These are phyloP conservation scores for Penicillium paradoxum DNA, from an alignment of 495 filamentous ascomycete genomes.

Conservation along the genomic window DNA sequence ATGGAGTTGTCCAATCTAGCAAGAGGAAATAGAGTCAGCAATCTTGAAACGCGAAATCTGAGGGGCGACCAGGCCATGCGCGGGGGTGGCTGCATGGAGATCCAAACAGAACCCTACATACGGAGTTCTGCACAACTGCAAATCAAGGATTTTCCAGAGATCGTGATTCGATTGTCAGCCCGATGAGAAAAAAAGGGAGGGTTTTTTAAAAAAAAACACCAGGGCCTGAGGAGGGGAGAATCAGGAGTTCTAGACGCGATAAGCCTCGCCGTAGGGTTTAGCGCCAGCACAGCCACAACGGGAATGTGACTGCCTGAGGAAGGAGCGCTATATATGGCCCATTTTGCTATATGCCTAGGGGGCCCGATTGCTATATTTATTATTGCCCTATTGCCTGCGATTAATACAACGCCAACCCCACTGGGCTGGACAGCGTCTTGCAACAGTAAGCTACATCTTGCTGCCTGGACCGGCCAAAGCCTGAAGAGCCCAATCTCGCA, in stretches of 20 bases:
- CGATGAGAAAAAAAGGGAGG: too few relatives aligned
- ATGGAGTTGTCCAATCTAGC: not conserved
- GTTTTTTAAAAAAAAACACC: not conserved
- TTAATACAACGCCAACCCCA: too few relatives aligned
- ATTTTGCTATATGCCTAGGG: too few relatives aligned
- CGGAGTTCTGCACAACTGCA: too few relatives aligned
- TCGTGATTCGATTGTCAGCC: not conserved
- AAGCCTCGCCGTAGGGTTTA: slow-evolving; percentile 6
- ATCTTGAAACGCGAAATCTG: slow-evolving; percentile 4
- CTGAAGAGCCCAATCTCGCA: not conserved
- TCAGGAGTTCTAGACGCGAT: slow-evolving; percentile 6
- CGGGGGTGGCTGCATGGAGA: slow-evolving; percentile 8
- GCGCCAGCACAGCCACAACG: slow-evolving; percentile 3
- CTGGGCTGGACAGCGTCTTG: too few relatives aligned
- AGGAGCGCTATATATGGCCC: not conserved
- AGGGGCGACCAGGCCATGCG: slow-evolving; percentile 4
- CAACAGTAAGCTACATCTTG: too few relatives aligned
- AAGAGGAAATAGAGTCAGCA: not conserved
- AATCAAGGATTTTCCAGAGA: not conserved
- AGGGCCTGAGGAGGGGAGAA: not conserved
- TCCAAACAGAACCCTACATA: not conserved
- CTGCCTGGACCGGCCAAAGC: too few relatives aligned
- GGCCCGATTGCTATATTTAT: too few relatives aligned
- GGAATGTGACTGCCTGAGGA: slow-evolving; percentile 4
- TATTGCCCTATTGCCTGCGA: too few relatives aligned